phyloP scores from a whole-genome alignment of 345 rosid genomes.

The Draba incana region DNA sequence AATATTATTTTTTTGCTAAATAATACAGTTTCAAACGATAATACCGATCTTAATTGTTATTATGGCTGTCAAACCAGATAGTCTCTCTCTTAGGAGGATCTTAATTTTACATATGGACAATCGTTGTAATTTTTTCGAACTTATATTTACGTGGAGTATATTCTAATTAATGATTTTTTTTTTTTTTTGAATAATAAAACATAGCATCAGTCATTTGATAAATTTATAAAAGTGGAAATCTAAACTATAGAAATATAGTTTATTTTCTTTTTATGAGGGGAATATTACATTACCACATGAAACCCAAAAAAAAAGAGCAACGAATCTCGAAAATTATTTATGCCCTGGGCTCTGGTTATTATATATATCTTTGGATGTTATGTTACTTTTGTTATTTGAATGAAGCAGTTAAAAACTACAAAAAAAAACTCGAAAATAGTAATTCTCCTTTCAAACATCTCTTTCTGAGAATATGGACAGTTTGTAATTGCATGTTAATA shows the following conservation, averaged over 20 bases:
- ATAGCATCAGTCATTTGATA: background rate
- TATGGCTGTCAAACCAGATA: background rate
- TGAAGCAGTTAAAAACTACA: too few species aligned
- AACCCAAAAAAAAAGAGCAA: background rate
- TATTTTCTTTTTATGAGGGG: background rate
- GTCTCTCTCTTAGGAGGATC: background rate
- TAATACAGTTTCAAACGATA: background rate
- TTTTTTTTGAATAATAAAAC: background rate
- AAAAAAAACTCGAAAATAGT: background rate
- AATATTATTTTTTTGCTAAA: too few species aligned
- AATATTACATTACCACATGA: background rate
- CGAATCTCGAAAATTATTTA: background rate
- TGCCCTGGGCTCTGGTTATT: too few species aligned
- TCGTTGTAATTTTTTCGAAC: background rate
- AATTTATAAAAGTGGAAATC: background rate
- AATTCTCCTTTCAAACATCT: background rate
- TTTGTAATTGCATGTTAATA: conserved; percentile 20
- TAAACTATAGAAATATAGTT: background rate
- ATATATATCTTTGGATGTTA: too few species aligned
- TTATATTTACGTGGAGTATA: background rate
- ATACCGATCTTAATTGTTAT: background rate
- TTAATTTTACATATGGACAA: background rate
- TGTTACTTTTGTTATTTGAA: too few species aligned
- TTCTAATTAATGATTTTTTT: background rate
- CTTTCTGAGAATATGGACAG: conserved; percentile 8